Percentiles rank a stretch among this genome's conserved stretches.
phyloP scores from a whole-genome alignment of 768 basidiomycete genomes.

The Podaxis rugospora region DNA sequence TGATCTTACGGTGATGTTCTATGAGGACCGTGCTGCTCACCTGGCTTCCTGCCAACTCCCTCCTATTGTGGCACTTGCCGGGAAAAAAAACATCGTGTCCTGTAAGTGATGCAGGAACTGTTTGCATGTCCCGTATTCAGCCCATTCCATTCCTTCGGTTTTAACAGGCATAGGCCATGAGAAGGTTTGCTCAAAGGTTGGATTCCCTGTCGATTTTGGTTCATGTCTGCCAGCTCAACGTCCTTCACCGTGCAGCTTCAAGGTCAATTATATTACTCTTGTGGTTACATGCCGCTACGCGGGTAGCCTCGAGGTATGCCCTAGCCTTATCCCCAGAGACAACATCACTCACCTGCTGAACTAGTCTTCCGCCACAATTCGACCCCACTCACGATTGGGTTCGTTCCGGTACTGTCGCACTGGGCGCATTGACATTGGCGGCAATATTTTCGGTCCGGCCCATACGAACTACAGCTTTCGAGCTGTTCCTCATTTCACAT shows the following conservation, averaged over 20 bases:
- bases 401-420: slow-evolving; percentile 24
- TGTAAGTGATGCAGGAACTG: slow-evolving; percentile 24
- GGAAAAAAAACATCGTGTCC: slow-evolving; percentile 56
- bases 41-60: slow-evolving; percentile 44
- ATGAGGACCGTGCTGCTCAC: slow-evolving; percentile 35
- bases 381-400: slow-evolving; percentile 34
- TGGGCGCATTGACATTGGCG: slow-evolving; percentile 31
- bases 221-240: slow-evolving; percentile 29
- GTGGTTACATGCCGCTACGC: slow-evolving; percentile 37
- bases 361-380: slow-evolving; percentile 30
- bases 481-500: slow-evolving; percentile 34
- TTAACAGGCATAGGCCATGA: slow-evolving; percentile 53
- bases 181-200: slow-evolving; percentile 25
- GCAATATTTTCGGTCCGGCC: slow-evolving; percentile 34
- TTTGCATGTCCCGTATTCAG: background rate
- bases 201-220: background rate
- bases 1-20: slow-evolving; percentile 27
- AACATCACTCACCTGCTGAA: background rate
- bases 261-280: slow-evolving; percentile 35
- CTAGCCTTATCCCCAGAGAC: background rate
- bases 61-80: slow-evolving; percentile 48
- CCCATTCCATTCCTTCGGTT: slow-evolving; percentile 22
- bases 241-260: slow-evolving; percentile 41
- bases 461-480: slow-evolving; percentile 34
- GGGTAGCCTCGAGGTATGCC: slow-evolving; percentile 25